Percentiles rank a stretch among this genome's conserved stretches.
These are phyloP conservation scores for Paecilomyces dactylethromorphus DNA, from an alignment of 2,329 filamentous ascomycete genomes.

Conservation along the genomic window DNA sequence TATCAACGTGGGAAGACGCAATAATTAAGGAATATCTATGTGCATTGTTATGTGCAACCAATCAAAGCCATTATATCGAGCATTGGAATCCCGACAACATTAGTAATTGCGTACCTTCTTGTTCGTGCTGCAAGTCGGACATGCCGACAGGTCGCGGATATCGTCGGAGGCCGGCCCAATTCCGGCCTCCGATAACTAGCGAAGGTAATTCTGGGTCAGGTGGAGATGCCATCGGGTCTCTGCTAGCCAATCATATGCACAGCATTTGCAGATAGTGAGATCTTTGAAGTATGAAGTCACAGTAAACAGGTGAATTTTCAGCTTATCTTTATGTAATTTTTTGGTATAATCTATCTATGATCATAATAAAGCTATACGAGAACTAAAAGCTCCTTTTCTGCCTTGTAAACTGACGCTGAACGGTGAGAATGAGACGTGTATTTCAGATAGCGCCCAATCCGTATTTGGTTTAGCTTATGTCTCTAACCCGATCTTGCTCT, in stretches of 20 bases:
- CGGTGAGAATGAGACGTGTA: background rate
- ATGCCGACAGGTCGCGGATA: conserved; percentile 9
- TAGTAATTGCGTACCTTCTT: too few relatives aligned
- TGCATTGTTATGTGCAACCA: too few relatives aligned
- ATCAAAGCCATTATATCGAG: too few relatives aligned
- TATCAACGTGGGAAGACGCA: too few relatives aligned
- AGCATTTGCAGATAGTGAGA: conserved; percentile 1
- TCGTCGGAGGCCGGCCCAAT: conserved; percentile 31
- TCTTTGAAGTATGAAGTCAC: background rate
- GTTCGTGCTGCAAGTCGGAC: background rate
- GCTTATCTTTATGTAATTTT: background rate
- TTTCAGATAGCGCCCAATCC: background rate
- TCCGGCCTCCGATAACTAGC: conserved; percentile 32
- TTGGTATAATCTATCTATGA: background rate
- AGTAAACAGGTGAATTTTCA: background rate
- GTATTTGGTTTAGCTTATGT: conserved; percentile 20
- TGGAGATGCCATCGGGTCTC: background rate
- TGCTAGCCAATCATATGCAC: conserved; percentile 13
- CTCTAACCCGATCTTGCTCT: conserved; percentile 24
- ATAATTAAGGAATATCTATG: too few relatives aligned
- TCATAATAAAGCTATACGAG: background rate
- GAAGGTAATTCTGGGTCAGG: background rate
- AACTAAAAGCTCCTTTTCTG: background rate
- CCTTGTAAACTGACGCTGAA: background rate
- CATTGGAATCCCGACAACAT: too few relatives aligned